These are phyloP conservation scores for Mycena chlorophos DNA, from an alignment of 768 basidiomycete species.

Conservation along the genomic window DNA sequence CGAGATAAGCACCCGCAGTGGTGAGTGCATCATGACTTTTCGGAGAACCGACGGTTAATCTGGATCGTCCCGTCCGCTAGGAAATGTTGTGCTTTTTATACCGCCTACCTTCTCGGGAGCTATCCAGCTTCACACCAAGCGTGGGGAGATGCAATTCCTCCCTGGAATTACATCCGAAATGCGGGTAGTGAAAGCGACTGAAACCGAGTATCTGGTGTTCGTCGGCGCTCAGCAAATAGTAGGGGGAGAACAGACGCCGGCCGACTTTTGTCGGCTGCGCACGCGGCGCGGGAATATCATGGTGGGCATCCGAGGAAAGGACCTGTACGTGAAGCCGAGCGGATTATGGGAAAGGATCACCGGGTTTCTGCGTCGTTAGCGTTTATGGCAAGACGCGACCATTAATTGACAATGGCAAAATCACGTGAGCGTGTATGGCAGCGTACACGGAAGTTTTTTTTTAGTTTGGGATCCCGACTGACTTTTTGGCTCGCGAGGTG, in stretches of 20 bases:
- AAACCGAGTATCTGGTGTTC: conserved; percentile 16
- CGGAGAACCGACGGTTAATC: no score
- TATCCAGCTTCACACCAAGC: conserved; percentile 35
- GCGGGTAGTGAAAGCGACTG: conserved; percentile 34
- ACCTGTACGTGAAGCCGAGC: conserved; percentile 12
- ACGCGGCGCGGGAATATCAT: conserved; percentile 13
- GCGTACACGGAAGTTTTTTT: not conserved
- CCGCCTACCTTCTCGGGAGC: conserved; percentile 40
- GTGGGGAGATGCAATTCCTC: conserved; percentile 35
- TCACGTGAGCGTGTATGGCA: not conserved
- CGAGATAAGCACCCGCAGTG: conserved; percentile 13
- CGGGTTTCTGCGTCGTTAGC: conserved; percentile 4
- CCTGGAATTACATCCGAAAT: conserved; percentile 33
- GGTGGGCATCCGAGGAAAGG: conserved; percentile 16
- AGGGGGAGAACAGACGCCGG: not conserved
- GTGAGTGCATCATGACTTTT: not conserved
- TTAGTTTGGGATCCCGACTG: not conserved
- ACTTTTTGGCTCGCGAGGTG: not conserved
- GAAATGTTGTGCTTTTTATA: conserved; percentile 15
- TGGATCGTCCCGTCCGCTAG: conserved; percentile 1
- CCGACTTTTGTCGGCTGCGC: conserved; percentile 20
- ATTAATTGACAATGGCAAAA: no score
- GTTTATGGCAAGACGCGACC: no score
- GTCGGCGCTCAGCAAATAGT: conserved; percentile 5
- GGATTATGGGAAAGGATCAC: conserved; percentile 12